These are phyloP conservation scores for Pseudoturritis turrita DNA, from an alignment of 345 rosid genomes.

Conservation along the genomic window DNA sequence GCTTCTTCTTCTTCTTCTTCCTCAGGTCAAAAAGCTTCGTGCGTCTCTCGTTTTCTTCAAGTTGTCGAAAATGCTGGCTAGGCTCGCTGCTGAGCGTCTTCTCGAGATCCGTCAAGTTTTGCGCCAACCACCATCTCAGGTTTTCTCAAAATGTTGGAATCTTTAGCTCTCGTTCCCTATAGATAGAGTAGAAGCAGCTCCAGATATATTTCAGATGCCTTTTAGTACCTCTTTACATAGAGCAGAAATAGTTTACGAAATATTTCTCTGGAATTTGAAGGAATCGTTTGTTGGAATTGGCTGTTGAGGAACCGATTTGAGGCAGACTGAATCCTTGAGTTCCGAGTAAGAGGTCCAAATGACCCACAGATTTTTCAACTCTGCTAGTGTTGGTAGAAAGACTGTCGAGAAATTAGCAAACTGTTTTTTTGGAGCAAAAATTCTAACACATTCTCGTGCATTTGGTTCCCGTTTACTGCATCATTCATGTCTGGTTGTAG, in stretches of 20 bases:
- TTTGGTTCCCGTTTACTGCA: neutral
- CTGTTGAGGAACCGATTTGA: neutral
- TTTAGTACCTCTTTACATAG: neutral
- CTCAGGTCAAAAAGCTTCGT: slow-evolving; percentile 21
- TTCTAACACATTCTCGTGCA: neutral
- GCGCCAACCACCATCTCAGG: slow-evolving; percentile 56
- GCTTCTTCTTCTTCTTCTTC: neutral
- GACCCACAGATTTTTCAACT: neutral
- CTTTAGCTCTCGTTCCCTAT: neutral
- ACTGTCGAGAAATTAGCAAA: neutral
- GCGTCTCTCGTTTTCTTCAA: slow-evolving; percentile 13
- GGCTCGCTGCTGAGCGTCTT: slow-evolving; percentile 68
- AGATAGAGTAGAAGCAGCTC: neutral
- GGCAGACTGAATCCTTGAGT: neutral
- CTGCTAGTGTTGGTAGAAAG: neutral
- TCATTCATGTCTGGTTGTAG: neutral
- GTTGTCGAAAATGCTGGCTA: slow-evolving; percentile 65
- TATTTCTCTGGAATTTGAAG: neutral
- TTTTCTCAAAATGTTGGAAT: slow-evolving; percentile 10
- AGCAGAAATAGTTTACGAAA: neutral
- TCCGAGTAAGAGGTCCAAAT: neutral
- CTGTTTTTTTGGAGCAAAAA: neutral
- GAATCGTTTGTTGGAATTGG: neutral
- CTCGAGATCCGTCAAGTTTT: slow-evolving; percentile 79
- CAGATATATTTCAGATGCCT: neutral